Percentiles rank a stretch among this genome's conserved stretches.
Evolutionary conservation across 2,329 filamentous ascomycete genomes (phyloP).

Genomic region (Colletotrichum sp.): DNA sequence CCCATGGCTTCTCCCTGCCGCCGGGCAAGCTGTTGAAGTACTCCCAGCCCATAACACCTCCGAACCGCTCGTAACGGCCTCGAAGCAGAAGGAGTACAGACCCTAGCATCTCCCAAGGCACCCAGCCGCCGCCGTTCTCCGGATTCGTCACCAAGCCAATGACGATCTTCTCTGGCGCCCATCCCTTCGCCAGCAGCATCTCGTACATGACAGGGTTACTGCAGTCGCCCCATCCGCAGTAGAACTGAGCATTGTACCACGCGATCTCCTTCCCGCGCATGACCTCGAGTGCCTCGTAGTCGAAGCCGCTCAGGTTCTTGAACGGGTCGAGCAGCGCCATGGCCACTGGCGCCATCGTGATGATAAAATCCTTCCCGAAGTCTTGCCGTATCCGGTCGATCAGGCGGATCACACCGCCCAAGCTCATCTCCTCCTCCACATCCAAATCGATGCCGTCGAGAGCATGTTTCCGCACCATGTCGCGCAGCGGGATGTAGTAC

Average conservation of each 20-base stretch:
- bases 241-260: slow-evolving; percentile 94
- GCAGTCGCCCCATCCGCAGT: slow-evolving; percentile 82
- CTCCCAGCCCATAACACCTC: slow-evolving; percentile 94
- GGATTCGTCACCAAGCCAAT: slow-evolving; percentile 83
- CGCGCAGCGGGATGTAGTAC: slow-evolving; percentile 73
- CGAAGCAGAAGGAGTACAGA: slow-evolving; percentile 46
- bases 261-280: slow-evolving; percentile 69
- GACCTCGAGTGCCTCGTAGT: slow-evolving; percentile 76
- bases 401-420: slow-evolving; percentile 69
- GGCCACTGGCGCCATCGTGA: slow-evolving; percentile 83
- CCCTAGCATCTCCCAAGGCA: slow-evolving; percentile 52
- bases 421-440: slow-evolving; percentile 77
- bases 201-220: slow-evolving; percentile 53
- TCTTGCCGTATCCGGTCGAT: slow-evolving; percentile 72
- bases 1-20: slow-evolving; percentile 68
- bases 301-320: slow-evolving; percentile 79
- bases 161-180: slow-evolving; percentile 76
- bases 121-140: slow-evolving; percentile 67
- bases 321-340: slow-evolving; percentile 65
- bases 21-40: slow-evolving; percentile 85
- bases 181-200: slow-evolving; percentile 64
- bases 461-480: slow-evolving; percentile 64
- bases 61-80: slow-evolving; percentile 70
- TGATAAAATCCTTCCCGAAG: slow-evolving; percentile 74
- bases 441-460: slow-evolving; percentile 80